These are phyloP conservation scores for Amanita exitialis DNA, from an alignment of 768 basidiomycete species.

Conservation along the genomic window DNA sequence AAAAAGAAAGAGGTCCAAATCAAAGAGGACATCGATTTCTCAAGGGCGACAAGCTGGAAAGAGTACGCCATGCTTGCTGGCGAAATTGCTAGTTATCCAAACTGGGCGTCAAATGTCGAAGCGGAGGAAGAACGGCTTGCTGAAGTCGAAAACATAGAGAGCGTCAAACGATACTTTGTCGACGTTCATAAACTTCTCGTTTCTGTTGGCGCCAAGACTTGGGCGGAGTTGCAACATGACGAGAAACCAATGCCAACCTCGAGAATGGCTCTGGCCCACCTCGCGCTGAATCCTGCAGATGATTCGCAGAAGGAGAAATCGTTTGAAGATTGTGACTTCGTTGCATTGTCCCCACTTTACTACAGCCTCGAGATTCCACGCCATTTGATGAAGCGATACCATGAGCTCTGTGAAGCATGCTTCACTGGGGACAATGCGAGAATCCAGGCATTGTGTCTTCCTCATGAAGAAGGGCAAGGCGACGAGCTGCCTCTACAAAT, in stretches of 20 bases:
- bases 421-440: background rate
- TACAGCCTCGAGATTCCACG: background rate
- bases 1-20: background rate
- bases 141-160: background rate
- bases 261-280: background rate
- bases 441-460: slow-evolving; percentile 31
- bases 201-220: slow-evolving; percentile 2
- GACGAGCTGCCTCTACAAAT: slow-evolving; percentile 30
- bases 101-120: background rate
- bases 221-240: background rate
- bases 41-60: background rate
- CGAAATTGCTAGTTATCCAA: background rate
- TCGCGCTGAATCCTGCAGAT: background rate
- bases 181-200: background rate
- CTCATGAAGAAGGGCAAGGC: slow-evolving; percentile 20
- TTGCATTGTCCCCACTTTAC: background rate
- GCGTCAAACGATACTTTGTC: background rate
- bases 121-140: background rate
- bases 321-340: background rate
- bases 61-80: background rate
- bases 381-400: background rate
- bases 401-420: slow-evolving; percentile 4
- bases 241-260: background rate
- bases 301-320: background rate
- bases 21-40: background rate